Evolutionary conservation across 169 alveolate species (phyloP), one percentile per base, ranked within the genome.

Genomic region (Eimeria acervulina): DNA sequence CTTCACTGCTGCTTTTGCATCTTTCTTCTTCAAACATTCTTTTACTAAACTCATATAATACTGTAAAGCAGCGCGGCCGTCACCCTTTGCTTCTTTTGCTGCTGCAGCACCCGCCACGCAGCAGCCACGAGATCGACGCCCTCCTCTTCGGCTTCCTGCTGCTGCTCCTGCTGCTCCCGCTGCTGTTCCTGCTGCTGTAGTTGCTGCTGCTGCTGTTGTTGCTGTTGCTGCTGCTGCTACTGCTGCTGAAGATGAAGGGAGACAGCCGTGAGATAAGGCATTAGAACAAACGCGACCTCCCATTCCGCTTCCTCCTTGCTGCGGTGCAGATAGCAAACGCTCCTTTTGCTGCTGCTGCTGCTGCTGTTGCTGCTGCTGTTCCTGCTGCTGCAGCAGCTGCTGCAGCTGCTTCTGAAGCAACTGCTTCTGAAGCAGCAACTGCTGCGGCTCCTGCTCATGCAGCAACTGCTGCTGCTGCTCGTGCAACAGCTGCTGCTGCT

Each of bases 31-130:
- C 36, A 47, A 68, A 51, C 95, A 89, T 17, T 89, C 95, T 40
- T 42, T 31, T 12, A 89, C 95, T 44, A 89, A 68, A 5, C 87
- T 85, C 95, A 89, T 89, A 70, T 89, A 89, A 68, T 89, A 76
- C 52, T 89, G 95, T 52, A 89, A 47, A 31, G 74, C 76, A 21
- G 59, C 76, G 15, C 87, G 42, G 63, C 51, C 19, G 63, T 63
- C 94, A 17, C 94, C 40, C 85, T 38, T 33, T 6, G 28, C 23
- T 44, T 47, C 44, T 51, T n/a, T 61, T 28, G 72, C 17, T 12
- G 47, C 47, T 3, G 55, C 4, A 68, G 94, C 28, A 19, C 26
- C 84, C 19, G 47, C 93, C 44, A 13, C 36, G 15, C 76, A 17
- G 7, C 76, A 17, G 52, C 85, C 85, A 0, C 28, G 26, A 23